phyloP scores from a whole-genome alignment of 2,329 filamentous ascomycete genomes.

The Aphanocladium album region DNA sequence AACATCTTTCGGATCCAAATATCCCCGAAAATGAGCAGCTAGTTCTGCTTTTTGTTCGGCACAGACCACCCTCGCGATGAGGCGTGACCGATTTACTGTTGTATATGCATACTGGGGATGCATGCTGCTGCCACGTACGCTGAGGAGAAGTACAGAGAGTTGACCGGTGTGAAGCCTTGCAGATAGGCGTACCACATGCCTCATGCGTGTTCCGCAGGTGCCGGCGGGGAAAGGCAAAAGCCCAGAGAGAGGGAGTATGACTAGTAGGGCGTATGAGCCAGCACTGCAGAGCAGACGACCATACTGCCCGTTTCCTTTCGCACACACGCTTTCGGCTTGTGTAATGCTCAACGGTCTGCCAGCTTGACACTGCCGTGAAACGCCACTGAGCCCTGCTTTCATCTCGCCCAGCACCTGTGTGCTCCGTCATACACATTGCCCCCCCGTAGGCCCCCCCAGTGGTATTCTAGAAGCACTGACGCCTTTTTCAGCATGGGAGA shows the following conservation, averaged over 20 bases:
- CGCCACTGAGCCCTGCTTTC: background rate
- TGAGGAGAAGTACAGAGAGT: background rate
- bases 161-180: background rate
- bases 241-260: too few relatives aligned
- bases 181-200: background rate
- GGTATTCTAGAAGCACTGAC: too few relatives aligned
- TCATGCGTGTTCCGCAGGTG: background rate
- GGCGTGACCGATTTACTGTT: background rate
- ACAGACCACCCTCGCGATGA: background rate
- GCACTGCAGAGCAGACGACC: too few relatives aligned
- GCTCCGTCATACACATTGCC: background rate
- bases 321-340: background rate
- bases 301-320: too few relatives aligned
- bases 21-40: background rate
- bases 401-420: background rate
- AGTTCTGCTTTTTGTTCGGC: background rate
- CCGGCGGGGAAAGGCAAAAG: background rate
- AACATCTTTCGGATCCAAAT: background rate
- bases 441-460: too few relatives aligned
- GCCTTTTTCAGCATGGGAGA: too few relatives aligned
- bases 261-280: too few relatives aligned
- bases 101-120: background rate
- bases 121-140: background rate
- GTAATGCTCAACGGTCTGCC: background rate
- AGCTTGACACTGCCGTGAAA: background rate